A percentile compares a stretch with the other conserved stretches of the same genome.
phyloP scores from a whole-genome alignment of 2,329 filamentous ascomycete species.

The Macrophomina pseudophaseolina region DNA sequence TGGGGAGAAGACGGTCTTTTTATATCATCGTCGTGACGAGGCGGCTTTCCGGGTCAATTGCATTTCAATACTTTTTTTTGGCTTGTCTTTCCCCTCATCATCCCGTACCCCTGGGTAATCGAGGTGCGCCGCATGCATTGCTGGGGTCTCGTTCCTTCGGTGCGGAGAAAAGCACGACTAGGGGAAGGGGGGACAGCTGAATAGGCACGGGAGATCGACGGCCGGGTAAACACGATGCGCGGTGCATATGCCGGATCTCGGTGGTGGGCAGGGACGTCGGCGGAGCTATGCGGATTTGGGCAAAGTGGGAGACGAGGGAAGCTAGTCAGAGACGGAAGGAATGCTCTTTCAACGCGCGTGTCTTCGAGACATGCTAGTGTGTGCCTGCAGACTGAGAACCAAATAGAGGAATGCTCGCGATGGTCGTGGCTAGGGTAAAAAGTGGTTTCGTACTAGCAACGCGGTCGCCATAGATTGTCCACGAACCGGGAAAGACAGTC shows the following conservation, averaged over 20 bases:
- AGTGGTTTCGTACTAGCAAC: too few species aligned
- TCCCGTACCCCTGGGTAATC: background rate
- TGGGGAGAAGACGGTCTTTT: background rate
- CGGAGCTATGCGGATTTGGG: background rate
- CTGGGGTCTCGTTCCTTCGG: background rate
- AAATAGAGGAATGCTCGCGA: too few species aligned
- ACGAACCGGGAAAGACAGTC: background rate
- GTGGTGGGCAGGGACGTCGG: background rate
- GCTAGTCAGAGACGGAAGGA: background rate
- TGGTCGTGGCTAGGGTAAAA: too few species aligned
- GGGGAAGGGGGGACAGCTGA: background rate
- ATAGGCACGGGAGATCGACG: slow-evolving; percentile 10
- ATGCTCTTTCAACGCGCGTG: too few species aligned
- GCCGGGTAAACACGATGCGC: slow-evolving; percentile 4
- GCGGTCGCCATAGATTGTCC: background rate
- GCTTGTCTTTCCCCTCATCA: background rate
- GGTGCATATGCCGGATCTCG: background rate
- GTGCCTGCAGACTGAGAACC: too few species aligned
- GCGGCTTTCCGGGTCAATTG: background rate
- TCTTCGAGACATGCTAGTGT: too few species aligned
- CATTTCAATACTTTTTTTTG: background rate
- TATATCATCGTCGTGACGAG: background rate
- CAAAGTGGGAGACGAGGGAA: background rate
- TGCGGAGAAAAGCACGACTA: slow-evolving; percentile 2
- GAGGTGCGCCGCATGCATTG: background rate